Conservation (phyloP, 495 filamentous ascomycete species). For the Lepidopterella palustris region DNA sequence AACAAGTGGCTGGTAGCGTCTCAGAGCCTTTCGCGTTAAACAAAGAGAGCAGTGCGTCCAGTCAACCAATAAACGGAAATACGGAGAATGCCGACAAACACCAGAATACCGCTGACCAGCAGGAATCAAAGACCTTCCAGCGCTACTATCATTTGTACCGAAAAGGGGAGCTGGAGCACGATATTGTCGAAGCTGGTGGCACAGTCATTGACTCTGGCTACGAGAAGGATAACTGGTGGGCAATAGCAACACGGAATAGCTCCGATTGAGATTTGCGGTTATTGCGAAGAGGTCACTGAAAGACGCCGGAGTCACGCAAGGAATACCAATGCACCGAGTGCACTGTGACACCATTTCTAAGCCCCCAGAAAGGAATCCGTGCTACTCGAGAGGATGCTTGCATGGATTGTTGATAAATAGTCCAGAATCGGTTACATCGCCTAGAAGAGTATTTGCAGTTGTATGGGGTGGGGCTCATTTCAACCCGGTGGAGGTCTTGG, state of each 20-base stretch:
- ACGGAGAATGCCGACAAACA: neutral
- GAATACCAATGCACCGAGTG: no score
- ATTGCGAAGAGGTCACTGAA: no score
- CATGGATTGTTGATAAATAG: no score
- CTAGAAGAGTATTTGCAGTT: no score
- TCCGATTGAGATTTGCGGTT: no score
- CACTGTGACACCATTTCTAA: no score
- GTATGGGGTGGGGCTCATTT: no score
- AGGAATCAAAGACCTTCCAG: conserved; percentile 56
- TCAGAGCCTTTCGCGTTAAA: neutral
- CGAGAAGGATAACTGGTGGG: conserved; percentile 99
- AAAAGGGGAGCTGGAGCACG: conserved; percentile 76
- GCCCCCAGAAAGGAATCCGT: no score
- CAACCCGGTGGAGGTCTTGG: no score
- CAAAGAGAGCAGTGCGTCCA: neutral
- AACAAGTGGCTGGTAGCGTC: neutral
- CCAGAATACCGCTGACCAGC: neutral
- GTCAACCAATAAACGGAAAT: conserved; percentile 19
- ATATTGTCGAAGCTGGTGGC: conserved; percentile 71
- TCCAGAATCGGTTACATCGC: no score
- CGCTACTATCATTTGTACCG: conserved; percentile 94
- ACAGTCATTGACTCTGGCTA: conserved; percentile 74
- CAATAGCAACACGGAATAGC: conserved; percentile 47
- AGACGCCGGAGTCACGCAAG: no score
- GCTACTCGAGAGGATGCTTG: no score